phyloP scores from a whole-genome alignment of 2,329 filamentous ascomycete species.

The Trichoderma citrinoviride region DNA sequence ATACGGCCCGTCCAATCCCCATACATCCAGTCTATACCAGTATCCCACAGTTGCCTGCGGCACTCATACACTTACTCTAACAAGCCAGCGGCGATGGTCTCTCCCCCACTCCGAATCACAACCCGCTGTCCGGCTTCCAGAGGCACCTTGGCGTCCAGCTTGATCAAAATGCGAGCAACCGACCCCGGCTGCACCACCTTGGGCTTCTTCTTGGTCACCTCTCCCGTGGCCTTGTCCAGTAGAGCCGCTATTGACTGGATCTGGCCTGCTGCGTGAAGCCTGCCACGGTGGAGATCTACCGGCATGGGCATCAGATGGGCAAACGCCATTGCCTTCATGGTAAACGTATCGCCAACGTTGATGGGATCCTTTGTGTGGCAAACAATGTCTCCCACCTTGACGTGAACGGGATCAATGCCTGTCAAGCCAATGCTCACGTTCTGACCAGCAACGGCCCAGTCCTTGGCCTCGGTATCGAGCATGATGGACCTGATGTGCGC shows the following conservation, averaged over 20 bases:
- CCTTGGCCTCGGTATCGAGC: conserved; percentile 66
- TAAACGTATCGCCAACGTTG: conserved; percentile 68
- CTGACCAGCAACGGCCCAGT: conserved; percentile 92
- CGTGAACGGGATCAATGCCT: conserved; percentile 79
- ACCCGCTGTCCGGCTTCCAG: conserved; percentile 78
- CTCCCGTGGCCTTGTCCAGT: conserved; percentile 75
- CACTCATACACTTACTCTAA: conserved; percentile 13
- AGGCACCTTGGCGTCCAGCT: conserved; percentile 70
- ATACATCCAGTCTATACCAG: not conserved
- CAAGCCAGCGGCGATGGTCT: conserved; percentile 79
- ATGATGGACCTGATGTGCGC: conserved; percentile 80
- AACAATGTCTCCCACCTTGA: conserved; percentile 83
- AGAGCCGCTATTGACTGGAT: conserved; percentile 70
- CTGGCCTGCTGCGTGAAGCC: conserved; percentile 73
- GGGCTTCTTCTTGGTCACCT: conserved; percentile 77
- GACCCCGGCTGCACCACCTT: conserved; percentile 76
- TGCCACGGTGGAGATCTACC: conserved; percentile 83
- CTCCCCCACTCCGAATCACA: conserved; percentile 74
- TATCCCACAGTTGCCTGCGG: not conserved
- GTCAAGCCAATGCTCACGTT: conserved; percentile 80
- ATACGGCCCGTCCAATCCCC: not conserved
- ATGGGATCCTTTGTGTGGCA: conserved; percentile 69
- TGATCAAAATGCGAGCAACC: conserved; percentile 74
- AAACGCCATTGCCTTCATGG: conserved; percentile 82
- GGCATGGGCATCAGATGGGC: conserved; percentile 85